These are phyloP conservation scores for Pseudophaeomoniella oleicola DNA, from an alignment of 2,329 filamentous ascomycete genomes.

Conservation along the genomic window DNA sequence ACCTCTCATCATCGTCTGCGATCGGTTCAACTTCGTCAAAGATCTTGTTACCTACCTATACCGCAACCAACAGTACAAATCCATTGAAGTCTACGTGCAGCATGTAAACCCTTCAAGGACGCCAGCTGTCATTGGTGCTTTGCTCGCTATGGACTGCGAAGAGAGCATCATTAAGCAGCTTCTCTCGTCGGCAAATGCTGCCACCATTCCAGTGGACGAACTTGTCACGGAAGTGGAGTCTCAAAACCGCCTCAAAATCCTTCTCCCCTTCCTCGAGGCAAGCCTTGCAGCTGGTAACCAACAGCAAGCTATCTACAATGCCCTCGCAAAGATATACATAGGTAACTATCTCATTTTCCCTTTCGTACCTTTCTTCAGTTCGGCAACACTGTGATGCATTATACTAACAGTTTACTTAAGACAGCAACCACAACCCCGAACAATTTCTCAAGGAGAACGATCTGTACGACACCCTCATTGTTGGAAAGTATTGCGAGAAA, in stretches of 20 bases:
- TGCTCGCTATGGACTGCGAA: slow-evolving; percentile 94
- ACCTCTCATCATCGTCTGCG: slow-evolving; percentile 93
- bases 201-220: slow-evolving; percentile 82
- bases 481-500: slow-evolving; percentile 99
- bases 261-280: slow-evolving; percentile 89
- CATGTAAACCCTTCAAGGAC: slow-evolving; percentile 85
- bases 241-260: slow-evolving; percentile 85
- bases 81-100: slow-evolving; percentile 96
- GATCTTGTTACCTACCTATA: slow-evolving; percentile 93
- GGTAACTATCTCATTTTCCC: too few species aligned
- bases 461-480: slow-evolving; percentile 78
- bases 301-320: slow-evolving; percentile 93
- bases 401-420: slow-evolving; percentile 21
- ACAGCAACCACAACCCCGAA: slow-evolving; percentile 96
- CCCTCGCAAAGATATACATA: slow-evolving; percentile 97
- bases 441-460: slow-evolving; percentile 96
- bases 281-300: slow-evolving; percentile 82
- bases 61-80: slow-evolving; percentile 98
- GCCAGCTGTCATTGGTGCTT: slow-evolving; percentile 79
- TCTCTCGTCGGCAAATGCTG: slow-evolving; percentile 67
- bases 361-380: neutral
- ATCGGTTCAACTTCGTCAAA: slow-evolving; percentile 98
- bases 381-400: neutral
- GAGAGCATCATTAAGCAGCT: slow-evolving; percentile 92
- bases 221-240: slow-evolving; percentile 90